phyloP scores from a whole-genome alignment of 352 stramenopile species.

The Phytophthora brassicae region DNA sequence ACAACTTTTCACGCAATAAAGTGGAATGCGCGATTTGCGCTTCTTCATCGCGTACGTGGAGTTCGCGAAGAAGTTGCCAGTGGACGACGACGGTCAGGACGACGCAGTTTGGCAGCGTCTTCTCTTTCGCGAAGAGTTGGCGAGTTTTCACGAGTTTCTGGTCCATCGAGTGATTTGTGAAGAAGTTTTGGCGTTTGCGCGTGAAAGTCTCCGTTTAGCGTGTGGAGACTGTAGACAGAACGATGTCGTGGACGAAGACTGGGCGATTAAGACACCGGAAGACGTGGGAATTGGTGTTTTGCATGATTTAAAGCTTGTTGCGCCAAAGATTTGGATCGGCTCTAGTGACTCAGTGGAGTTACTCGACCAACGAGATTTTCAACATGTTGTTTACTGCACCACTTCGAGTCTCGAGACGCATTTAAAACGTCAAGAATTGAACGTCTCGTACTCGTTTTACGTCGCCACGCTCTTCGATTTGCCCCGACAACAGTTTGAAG shows the following conservation, averaged over 20 bases:
- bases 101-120: background rate
- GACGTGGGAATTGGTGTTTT: conserved; percentile 17
- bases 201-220: conserved; percentile 15
- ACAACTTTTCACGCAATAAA: no score
- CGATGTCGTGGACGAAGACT: conserved; percentile 5
- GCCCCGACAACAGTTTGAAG: conserved; percentile 15
- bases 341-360: conserved; percentile 24
- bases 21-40: conserved; percentile 20
- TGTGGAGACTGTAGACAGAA: conserved; percentile 2
- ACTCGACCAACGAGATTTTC: conserved; percentile 5
- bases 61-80: conserved; percentile 14
- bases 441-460: background rate
- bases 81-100: background rate
- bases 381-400: conserved; percentile 17
- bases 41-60: conserved; percentile 18
- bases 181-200: conserved; percentile 10
- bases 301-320: conserved; percentile 39
- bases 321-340: conserved; percentile 38
- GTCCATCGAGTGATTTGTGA: conserved; percentile 6
- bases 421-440: background rate
- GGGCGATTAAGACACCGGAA: conserved; percentile 5
- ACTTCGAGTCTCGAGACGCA: conserved; percentile 1
- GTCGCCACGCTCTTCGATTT: conserved; percentile 13
- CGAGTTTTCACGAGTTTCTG: conserved; percentile 11
- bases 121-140: conserved; percentile 13